Conservation (phyloP, 2,329 filamentous ascomycete species). For the Botrytis deweyae region DNA sequence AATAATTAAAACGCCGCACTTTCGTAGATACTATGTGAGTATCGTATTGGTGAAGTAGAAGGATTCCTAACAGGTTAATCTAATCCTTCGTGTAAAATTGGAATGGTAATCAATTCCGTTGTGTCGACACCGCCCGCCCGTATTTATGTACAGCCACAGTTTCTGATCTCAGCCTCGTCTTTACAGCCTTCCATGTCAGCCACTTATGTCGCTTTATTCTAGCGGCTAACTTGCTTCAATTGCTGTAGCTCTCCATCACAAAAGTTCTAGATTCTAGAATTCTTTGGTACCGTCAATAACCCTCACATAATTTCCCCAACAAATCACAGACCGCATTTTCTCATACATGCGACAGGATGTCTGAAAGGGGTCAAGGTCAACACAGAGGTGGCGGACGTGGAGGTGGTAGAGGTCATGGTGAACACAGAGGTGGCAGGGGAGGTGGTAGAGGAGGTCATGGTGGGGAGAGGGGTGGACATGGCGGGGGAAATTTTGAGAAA, state of each 20-base stretch:
- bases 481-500: slow-evolving; percentile 58
- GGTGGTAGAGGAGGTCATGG: slow-evolving; percentile 38
- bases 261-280: slow-evolving; percentile 14
- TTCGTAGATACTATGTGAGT: background rate
- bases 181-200: background rate
- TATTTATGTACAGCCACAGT: background rate
- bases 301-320: background rate
- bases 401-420: slow-evolving; percentile 21
- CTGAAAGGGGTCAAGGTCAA: slow-evolving; percentile 28
- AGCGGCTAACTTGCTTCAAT: slow-evolving; percentile 8
- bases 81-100: background rate
- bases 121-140: background rate
- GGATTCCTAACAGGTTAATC: background rate
- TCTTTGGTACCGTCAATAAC: background rate
- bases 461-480: slow-evolving; percentile 45
- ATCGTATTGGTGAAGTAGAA: background rate
- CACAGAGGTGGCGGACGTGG: slow-evolving; percentile 28
- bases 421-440: slow-evolving; percentile 26
- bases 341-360: slow-evolving; percentile 25
- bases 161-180: background rate
- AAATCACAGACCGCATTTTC: background rate
- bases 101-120: background rate
- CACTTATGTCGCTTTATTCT: background rate
- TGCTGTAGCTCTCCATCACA: slow-evolving; percentile 1
- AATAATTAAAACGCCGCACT: background rate